Base-by-base conservation (phyloP, 108 stramenopile genomes). In the Conticribra guillardii region DNA sequence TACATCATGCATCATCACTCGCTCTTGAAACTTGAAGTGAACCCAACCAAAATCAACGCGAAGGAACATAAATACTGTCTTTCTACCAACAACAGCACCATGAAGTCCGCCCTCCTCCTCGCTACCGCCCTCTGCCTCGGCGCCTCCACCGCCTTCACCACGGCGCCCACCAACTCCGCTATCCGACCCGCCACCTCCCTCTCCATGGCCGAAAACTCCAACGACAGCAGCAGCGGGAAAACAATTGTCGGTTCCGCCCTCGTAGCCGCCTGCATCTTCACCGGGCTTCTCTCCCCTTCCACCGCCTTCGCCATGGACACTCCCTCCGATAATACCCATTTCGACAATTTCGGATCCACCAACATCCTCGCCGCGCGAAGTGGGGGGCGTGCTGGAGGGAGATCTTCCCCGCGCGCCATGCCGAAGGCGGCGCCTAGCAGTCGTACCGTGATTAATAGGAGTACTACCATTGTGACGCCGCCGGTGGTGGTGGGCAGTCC, bases 341-440 rank as follows among this genome's bases (percentile, higher is more conserved):
- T 44, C 29, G 72, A 79, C 17, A 67, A 66, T 1, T 41, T 41
- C 37, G 37, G 37, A 11, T 78, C 76, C 1, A 74, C 78, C 7
- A 30, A 67, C 41, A 41, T 79, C 27, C 18, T 74, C 9, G 72
- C 73, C 22, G 78, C 58, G 15, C 46, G 78, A 33, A 67, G 65
- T 4, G 78, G 78, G 21, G 78, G 78, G n/a, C 72, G 78, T 22
- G 78, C 78, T 2, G 78, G 78, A 4, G 78, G 78, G 26, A 30
- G 78, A 24, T 46, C 78, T 19, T 23, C 29, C 78, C 22, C 46
- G 44, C 27, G 9, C 71, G 37, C 16, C 58, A 46, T 64, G 60
- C 30, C 15, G 63, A 0, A n/a, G n/a, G n/a, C n/a, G n/a, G n/a
- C n/a, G n/a, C n/a, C n/a, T n/a, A 30, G 37, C 37, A 41, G 37